phyloP scores from a whole-genome alignment of 1,284 basidiomycete species.

The Irpex lacteus region DNA sequence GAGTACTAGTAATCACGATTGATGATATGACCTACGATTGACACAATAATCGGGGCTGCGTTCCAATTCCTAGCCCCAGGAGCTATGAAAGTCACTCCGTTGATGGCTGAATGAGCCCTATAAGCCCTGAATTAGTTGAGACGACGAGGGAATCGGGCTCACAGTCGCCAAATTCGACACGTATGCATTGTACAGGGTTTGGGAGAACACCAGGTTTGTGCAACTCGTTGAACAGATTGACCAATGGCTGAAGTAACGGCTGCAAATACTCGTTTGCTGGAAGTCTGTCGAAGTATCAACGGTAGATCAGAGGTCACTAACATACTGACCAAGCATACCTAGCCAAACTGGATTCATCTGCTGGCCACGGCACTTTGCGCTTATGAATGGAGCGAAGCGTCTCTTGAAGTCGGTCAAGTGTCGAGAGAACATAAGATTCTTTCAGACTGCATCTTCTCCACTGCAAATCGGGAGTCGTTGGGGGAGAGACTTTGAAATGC shows the following conservation, averaged over 20 bases:
- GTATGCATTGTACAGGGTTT: constrained; percentile 2
- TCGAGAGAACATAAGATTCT: neutral
- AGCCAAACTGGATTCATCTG: neutral
- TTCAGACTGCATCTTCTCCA: neutral
- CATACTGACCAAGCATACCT: neutral
- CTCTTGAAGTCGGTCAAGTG: neutral
- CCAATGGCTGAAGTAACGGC: constrained; percentile 1
- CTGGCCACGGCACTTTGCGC: neutral
- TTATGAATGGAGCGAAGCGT: constrained; percentile 7
- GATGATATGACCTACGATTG: neutral
- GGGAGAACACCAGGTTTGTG: neutral
- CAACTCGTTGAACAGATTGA: constrained; percentile 1
- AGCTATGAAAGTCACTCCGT: neutral
- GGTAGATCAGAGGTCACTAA: neutral
- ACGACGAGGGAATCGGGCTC: neutral
- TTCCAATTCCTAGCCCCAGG: neutral
- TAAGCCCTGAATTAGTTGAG: neutral
- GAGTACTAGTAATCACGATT: neutral
- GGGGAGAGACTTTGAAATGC: neutral
- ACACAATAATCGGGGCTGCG: neutral
- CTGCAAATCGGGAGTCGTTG: neutral
- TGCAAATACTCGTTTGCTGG: neutral
- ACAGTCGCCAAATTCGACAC: neutral
- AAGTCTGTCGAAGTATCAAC: neutral
- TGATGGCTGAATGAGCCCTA: neutral